Evolutionary conservation across 768 basidiomycete genomes (phyloP).

Genomic region (Lactarius trivialis): DNA sequence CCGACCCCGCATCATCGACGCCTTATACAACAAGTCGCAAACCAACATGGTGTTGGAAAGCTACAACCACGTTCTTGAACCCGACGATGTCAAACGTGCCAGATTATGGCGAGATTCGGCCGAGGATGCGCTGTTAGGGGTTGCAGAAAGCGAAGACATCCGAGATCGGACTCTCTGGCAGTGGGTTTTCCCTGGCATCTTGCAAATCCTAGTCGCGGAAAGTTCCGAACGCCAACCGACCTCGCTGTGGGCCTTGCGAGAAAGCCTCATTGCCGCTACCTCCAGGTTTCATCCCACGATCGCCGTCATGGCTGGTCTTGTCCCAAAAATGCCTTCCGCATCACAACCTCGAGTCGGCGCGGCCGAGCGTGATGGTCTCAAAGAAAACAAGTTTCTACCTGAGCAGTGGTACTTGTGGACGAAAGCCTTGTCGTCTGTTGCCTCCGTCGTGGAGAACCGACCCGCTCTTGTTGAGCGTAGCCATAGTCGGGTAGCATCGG

Average conservation of each 20-base stretch:
- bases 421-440: constrained; percentile 79
- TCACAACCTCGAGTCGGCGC: constrained; percentile 37
- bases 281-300: constrained; percentile 67
- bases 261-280: constrained; percentile 59
- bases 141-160: constrained; percentile 65
- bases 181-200: constrained; percentile 59
- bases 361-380: constrained; percentile 47
- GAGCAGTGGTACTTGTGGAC: constrained; percentile 85
- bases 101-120: constrained; percentile 59
- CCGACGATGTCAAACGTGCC: constrained; percentile 51
- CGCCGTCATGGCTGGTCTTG: constrained; percentile 67
- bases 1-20: constrained; percentile 41
- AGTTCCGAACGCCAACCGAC: constrained; percentile 45
- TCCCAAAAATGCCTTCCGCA: constrained; percentile 44
- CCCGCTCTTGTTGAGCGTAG: constrained; percentile 52
- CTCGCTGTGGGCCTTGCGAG: constrained; percentile 49
- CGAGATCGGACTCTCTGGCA: constrained; percentile 71
- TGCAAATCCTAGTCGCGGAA: constrained; percentile 33
- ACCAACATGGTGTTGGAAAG: constrained; percentile 48
- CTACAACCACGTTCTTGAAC: constrained; percentile 61
- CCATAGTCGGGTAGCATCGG: constrained; percentile 64
- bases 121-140: constrained; percentile 51
- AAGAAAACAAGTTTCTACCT: constrained; percentile 53
- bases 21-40: constrained; percentile 45
- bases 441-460: constrained; percentile 55